Conservation (phyloP, 192 early-diverging fungal genomes). For the Backusella westeae region DNA sequence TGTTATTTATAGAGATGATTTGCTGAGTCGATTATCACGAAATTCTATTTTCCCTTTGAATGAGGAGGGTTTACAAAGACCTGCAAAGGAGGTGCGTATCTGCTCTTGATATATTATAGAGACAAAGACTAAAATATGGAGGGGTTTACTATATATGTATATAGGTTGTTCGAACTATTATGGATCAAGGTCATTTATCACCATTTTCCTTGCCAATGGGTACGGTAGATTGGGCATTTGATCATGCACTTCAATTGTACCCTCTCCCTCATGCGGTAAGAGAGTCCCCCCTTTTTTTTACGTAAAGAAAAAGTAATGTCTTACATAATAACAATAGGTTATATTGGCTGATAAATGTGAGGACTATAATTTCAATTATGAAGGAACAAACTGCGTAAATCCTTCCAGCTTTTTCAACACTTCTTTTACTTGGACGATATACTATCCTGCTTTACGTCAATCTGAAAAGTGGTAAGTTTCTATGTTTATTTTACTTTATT, state of each 20-base stretch:
- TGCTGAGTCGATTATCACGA: slow-evolving; percentile 70
- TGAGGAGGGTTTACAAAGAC: slow-evolving; percentile 9
- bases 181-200: slow-evolving; percentile 84
- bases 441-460: slow-evolving; percentile 62
- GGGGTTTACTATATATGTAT: background rate
- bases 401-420: slow-evolving; percentile 59
- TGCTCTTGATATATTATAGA: background rate
- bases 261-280: slow-evolving; percentile 82
- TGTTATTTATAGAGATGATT: slow-evolving; percentile 85
- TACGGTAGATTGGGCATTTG: slow-evolving; percentile 79
- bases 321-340: slow-evolving; percentile 44
- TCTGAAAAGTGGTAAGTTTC: slow-evolving; percentile 49
- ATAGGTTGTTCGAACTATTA: slow-evolving; percentile 75
- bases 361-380: slow-evolving; percentile 72
- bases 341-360: slow-evolving; percentile 87
- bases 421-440: slow-evolving; percentile 65
- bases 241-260: slow-evolving; percentile 84
- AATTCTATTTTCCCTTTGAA: slow-evolving; percentile 46
- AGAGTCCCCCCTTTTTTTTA: background rate
- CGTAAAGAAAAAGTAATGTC: background rate
- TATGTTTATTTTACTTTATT: background rate
- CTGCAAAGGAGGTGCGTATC: slow-evolving; percentile 24
- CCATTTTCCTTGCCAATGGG: slow-evolving; percentile 77
- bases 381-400: slow-evolving; percentile 77
- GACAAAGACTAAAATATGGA: background rate